These are phyloP conservation scores for Pyrus hybrid DNA, from an alignment of 331 rosid species.

Conservation along the genomic window DNA sequence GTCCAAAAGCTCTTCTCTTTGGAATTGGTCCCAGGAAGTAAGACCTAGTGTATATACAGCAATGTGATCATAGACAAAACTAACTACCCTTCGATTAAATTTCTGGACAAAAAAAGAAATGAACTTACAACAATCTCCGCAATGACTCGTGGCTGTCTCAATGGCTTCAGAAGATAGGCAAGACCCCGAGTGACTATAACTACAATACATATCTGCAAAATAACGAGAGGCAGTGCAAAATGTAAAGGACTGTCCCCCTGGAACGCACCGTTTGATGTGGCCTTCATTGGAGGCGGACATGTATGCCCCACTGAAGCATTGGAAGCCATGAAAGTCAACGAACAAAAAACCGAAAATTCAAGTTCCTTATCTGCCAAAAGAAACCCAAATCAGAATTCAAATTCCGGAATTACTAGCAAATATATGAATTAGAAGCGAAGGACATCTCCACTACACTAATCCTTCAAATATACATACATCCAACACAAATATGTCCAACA, in stretches of 20 bases:
- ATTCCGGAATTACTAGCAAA: neutral
- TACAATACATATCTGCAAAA: constrained; percentile 80
- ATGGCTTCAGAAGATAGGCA: constrained; percentile 58
- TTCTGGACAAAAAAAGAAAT: neutral
- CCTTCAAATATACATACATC: neutral
- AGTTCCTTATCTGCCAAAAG: constrained; percentile 23
- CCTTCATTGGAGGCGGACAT: constrained; percentile 55
- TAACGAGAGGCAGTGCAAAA: constrained; percentile 66
- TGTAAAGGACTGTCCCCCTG: constrained; percentile 81
- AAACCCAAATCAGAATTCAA: neutral
- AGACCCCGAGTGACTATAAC: constrained; percentile 55
- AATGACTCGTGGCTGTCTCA: constrained; percentile 79
- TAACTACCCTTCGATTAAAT: neutral
- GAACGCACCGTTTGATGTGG: constrained; percentile 69
- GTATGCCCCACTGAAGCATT: constrained; percentile 20
- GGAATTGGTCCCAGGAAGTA: neutral
- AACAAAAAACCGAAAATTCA: constrained; percentile 1
- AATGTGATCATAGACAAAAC: neutral
- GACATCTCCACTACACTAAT: neutral
- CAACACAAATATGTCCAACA: neutral
- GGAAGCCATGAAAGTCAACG: constrained; percentile 31
- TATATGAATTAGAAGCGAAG: neutral
- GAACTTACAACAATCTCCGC: constrained; percentile 80
- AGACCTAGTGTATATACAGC: neutral
- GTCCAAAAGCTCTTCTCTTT: neutral